Evolutionary conservation across 306 rosid genomes (phyloP).

Genomic region (Trifolium pratense): DNA sequence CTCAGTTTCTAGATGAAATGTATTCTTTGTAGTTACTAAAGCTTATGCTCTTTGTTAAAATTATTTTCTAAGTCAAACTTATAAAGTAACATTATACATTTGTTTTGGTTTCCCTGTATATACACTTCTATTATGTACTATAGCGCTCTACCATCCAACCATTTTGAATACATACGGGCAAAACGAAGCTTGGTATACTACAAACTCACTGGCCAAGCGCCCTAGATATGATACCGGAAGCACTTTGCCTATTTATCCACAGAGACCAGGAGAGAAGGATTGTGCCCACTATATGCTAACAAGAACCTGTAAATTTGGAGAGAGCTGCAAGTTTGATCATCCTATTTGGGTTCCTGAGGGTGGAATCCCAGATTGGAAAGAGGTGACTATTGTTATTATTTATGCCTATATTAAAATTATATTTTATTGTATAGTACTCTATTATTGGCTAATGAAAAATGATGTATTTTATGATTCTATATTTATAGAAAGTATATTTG

Average conservation of each 20-base stretch:
- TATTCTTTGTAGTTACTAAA: slow-evolving; percentile 47
- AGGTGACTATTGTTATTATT: slow-evolving; percentile 83
- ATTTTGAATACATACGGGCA: slow-evolving; percentile 87
- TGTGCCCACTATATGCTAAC: slow-evolving; percentile 99
- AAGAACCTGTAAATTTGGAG: slow-evolving; percentile 99
- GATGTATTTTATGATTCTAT: slow-evolving; percentile 41
- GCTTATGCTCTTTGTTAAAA: slow-evolving; percentile 46
- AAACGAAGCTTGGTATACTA: slow-evolving; percentile 93
- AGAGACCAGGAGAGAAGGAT: slow-evolving; percentile 99
- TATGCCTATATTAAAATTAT: slow-evolving; percentile 55
- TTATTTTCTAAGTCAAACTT: slow-evolving; percentile 63
- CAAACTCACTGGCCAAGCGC: slow-evolving; percentile 92
- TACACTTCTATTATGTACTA: slow-evolving; percentile 69
- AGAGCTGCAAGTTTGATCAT: slow-evolving; percentile 99
- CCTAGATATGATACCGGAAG: slow-evolving; percentile 86
- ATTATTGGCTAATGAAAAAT: slow-evolving; percentile 41
- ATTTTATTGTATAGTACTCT: slow-evolving; percentile 45
- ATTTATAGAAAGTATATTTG: slow-evolving; percentile 40
- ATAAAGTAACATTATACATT: slow-evolving; percentile 67
- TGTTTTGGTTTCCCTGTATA: slow-evolving; percentile 66
- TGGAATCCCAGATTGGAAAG: slow-evolving; percentile 99
- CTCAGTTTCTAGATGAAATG: slow-evolving; percentile 32
- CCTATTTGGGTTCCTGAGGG: slow-evolving; percentile 99
- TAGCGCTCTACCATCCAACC: slow-evolving; percentile 93
- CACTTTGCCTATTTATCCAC: slow-evolving; percentile 92